Conservation (phyloP, 2,329 filamentous ascomycete species). For the Clarireedia hainanense region DNA sequence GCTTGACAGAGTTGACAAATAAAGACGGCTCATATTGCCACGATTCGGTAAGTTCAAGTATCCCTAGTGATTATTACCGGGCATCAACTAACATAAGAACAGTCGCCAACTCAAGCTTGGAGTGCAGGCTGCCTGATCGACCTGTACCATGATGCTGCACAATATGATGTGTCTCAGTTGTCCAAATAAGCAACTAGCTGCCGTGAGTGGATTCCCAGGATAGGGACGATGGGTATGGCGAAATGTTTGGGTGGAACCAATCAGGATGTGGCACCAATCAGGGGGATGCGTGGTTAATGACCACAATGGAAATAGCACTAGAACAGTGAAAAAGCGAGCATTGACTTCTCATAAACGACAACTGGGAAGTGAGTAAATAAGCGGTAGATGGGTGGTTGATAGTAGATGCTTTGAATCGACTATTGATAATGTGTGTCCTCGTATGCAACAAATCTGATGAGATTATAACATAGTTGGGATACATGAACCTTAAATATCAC, state of each 20-base stretch:
- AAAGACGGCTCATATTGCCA: constrained; percentile 74
- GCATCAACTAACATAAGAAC: constrained; percentile 15
- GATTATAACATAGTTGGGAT: too few relatives aligned
- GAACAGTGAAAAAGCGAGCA: not conserved
- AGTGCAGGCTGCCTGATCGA: constrained; percentile 92
- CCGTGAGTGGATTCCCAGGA: not conserved
- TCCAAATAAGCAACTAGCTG: not conserved
- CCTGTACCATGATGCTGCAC: constrained; percentile 81
- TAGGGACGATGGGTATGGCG: not conserved
- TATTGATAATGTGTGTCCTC: too few relatives aligned
- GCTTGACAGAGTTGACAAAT: constrained; percentile 87
- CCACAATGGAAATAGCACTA: too few relatives aligned
- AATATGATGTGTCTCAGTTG: constrained; percentile 25
- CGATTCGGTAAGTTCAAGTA: constrained; percentile 65
- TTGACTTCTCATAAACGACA: not conserved
- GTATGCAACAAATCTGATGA: too few relatives aligned
- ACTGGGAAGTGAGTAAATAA: too few relatives aligned
- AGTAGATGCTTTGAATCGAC: too few relatives aligned
- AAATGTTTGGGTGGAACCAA: too few relatives aligned
- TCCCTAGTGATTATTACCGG: constrained; percentile 8
- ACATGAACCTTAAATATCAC: too few relatives aligned
- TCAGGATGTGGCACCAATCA: too few relatives aligned
- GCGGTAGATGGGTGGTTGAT: too few relatives aligned
- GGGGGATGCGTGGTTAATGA: too few relatives aligned
- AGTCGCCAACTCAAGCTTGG: constrained; percentile 95